Evolutionary conservation across 257 asterid genomes (phyloP).

Genomic region (Scutellaria minor): DNA sequence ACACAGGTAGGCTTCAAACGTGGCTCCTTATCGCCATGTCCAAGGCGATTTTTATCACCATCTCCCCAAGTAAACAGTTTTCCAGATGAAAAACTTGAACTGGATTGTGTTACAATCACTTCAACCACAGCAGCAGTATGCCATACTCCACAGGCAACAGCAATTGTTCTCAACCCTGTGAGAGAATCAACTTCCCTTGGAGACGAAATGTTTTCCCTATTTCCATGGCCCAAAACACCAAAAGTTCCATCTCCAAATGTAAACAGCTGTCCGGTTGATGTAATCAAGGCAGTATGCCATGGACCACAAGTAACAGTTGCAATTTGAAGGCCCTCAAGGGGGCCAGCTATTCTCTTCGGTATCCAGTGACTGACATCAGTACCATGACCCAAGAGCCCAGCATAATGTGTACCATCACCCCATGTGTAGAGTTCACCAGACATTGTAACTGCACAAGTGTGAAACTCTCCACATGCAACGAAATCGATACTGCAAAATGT

Average conservation of each 20-base stretch:
- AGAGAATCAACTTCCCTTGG: conserved; percentile 89
- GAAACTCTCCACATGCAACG: conserved; percentile 93
- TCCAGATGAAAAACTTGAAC: conserved; percentile 80
- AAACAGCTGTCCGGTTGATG: conserved; percentile 78
- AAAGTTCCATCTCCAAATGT: conserved; percentile 94
- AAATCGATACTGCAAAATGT: conserved; percentile 68
- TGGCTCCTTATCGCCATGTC: conserved; percentile 94
- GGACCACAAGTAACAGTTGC: conserved; percentile 86
- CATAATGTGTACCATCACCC: conserved; percentile 97
- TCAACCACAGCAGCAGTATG: conserved; percentile 96
- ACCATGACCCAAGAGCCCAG: conserved; percentile 91
- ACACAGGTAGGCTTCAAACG: conserved; percentile 88
- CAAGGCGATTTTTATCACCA: conserved; percentile 91
- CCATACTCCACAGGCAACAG: conserved; percentile 98
- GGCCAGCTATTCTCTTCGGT: conserved; percentile 90
- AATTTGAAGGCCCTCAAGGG: conserved; percentile 84
- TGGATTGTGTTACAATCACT: conserved; percentile 81
- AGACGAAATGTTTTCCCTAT: conserved; percentile 58
- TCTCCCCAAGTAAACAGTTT: conserved; percentile 98
- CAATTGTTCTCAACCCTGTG: conserved; percentile 78
- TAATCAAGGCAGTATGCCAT: conserved; percentile 90
- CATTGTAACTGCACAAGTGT: conserved; percentile 81
- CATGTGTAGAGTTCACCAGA: conserved; percentile 89
- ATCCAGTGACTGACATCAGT: conserved; percentile 85
- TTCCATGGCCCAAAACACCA: conserved; percentile 92